Evolutionary conservation across 805 yeast species (phyloP).

Genomic region (Candida khao-thaluensis): DNA sequence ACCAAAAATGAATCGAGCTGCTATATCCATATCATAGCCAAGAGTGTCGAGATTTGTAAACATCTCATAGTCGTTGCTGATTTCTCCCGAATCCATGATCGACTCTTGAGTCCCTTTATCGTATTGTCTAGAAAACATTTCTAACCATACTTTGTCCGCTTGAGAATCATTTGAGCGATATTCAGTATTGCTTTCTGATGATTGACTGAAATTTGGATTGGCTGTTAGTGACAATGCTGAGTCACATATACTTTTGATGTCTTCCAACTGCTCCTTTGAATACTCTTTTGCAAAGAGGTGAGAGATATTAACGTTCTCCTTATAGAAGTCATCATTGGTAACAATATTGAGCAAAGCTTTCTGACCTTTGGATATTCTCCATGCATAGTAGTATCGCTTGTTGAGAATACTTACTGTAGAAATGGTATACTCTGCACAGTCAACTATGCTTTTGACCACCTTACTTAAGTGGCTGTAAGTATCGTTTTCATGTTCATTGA

Average conservation of each 20-base stretch:
- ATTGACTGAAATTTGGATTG: not conserved
- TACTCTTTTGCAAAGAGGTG: not conserved
- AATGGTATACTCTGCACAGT: slow-evolving; percentile 27
- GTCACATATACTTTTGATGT: not conserved
- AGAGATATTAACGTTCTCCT: slow-evolving; percentile 17
- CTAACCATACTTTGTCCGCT: not conserved
- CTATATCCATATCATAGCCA: not conserved
- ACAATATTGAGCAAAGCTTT: slow-evolving; percentile 27
- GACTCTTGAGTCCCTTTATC: no score
- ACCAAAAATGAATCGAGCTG: not conserved
- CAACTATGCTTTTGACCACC: slow-evolving; percentile 21
- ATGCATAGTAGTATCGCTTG: no score
- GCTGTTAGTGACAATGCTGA: not conserved
- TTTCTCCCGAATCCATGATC: no score
- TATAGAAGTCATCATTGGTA: slow-evolving; percentile 29
- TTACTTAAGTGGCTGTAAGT: slow-evolving; percentile 19
- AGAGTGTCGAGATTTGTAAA: no score
- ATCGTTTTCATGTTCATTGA: slow-evolving; percentile 15
- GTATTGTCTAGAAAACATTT: not conserved
- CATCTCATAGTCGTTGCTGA: not conserved
- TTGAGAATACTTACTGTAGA: slow-evolving; percentile 35
- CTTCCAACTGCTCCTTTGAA: not conserved
- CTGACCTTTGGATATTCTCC: slow-evolving; percentile 35
- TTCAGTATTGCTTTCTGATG: no score
- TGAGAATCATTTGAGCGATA: no score